Base-by-base conservation (phyloP, 495 filamentous ascomycete genomes). In the Aspergillus nidulans region DNA sequence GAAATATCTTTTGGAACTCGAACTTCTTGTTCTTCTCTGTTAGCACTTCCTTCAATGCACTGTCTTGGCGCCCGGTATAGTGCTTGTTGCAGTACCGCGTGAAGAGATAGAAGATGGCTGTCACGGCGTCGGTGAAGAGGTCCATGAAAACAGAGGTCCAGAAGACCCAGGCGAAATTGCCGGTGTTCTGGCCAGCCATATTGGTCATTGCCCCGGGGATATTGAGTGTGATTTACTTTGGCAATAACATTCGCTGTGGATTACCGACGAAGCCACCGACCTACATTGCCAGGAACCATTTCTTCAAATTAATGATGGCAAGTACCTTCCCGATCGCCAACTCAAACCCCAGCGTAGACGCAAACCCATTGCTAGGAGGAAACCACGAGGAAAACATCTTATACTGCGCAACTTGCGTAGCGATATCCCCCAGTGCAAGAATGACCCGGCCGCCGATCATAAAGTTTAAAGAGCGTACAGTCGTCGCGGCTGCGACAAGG, bases 351-450 rank as follows among this genome's bases (percentile, higher is more conserved):
- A 78, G 60, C 10, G 71, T 75, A 0, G 73, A 72, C 9, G 73
- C 73, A 57, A 78, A 78, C 18, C 75, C 75, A 55, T 71, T 69
- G 28, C 63, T 75, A 1, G 75, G 72, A 1, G 73, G 62, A 55
- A 78, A 77, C 73, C 73, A 78, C 0, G 72, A 76, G 0, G 75
- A 78, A 46, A 77, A 78, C 67, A 78, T 74, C 42, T 78, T 78
- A 46, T 78, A 76, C 42, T 77, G 72, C 0, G 75, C 73, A 25
- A 75, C 63, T 53, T 77, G 73, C 6, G 73, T 78, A 0, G 75
- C 73, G 45, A 76, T 74, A 52, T 77, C 74, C 1, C 74, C 74
- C 1, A 78, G 52, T 0, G 72, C 70, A 15, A 73, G 63, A 36
- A 78, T 61, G 6, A 77, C 63, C 28, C 71, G 53, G 6, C 72